Conservation (phyloP, 2,329 filamentous ascomycete genomes). For the Colletotrichum eremochloae region DNA sequence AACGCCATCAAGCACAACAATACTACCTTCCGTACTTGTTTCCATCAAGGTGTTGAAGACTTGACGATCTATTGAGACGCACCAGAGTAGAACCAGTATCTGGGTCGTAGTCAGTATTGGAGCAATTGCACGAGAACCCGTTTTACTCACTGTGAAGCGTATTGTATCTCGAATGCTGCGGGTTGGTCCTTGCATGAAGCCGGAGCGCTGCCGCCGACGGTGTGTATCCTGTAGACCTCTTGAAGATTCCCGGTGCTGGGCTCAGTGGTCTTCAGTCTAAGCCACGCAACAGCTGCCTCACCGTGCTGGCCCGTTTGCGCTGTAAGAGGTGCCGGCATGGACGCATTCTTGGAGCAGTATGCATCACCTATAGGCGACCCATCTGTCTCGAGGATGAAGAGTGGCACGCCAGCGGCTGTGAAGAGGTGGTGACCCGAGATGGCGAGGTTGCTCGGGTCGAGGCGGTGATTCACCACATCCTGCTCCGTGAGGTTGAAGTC, state of each 20-base stretch:
- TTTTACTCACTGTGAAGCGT: conserved; percentile 83
- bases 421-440: conserved; percentile 89
- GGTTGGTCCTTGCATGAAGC: conserved; percentile 77
- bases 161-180: conserved; percentile 78
- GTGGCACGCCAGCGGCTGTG: conserved; percentile 75
- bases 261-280: conserved; percentile 73
- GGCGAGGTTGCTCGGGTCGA: conserved; percentile 71
- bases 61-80: conserved; percentile 12
- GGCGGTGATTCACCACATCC: conserved; percentile 44
- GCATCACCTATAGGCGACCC: conserved; percentile 69
- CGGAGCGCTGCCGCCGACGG: conserved; percentile 84
- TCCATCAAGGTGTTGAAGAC: conserved; percentile 12
- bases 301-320: conserved; percentile 72
- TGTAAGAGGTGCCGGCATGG: conserved; percentile 71
- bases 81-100: conserved; percentile 56
- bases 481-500: conserved; percentile 67
- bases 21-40: not conserved
- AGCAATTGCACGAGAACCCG: conserved; percentile 11
- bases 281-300: conserved; percentile 82
- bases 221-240: conserved; percentile 87
- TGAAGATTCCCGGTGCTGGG: conserved; percentile 74
- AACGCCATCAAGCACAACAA: conserved; percentile 26
- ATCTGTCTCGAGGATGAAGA: conserved; percentile 81
- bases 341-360: conserved; percentile 72
- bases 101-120: conserved; percentile 42